Conservation (phyloP, 768 basidiomycete genomes). For the Tubosaeta sp. region DNA sequence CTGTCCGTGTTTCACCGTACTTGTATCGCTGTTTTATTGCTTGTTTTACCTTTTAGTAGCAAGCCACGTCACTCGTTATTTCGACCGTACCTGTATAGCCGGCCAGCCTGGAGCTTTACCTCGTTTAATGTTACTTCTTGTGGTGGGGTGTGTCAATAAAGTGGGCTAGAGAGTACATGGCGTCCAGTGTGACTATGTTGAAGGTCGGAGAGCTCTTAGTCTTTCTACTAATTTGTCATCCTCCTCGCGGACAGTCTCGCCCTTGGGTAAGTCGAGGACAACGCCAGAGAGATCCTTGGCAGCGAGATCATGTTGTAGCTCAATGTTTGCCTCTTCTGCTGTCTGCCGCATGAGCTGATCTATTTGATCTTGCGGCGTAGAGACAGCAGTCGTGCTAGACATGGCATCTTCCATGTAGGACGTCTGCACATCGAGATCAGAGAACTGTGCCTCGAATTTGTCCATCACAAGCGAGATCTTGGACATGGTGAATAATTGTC, state of each 20-base stretch:
- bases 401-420: constrained; percentile 98
- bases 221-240: constrained; percentile 81
- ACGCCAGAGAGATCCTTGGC: constrained; percentile 50
- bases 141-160: neutral
- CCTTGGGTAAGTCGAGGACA: constrained; percentile 53
- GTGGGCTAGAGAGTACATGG: constrained; percentile 11
- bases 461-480: constrained; percentile 99
- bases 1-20: constrained; percentile 11
- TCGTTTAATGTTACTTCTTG: constrained; percentile 10
- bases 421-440: constrained; percentile 96
- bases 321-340: constrained; percentile 95
- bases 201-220: constrained; percentile 81
- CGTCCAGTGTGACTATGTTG: constrained; percentile 38
- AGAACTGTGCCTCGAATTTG: constrained; percentile 95
- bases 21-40: constrained; percentile 17
- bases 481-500: neutral
- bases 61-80: constrained; percentile 14
- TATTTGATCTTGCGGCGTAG: constrained; percentile 96
- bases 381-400: constrained; percentile 85
- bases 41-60: constrained; percentile 11
- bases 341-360: constrained; percentile 89
- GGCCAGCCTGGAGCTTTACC: constrained; percentile 4
- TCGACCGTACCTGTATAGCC: neutral
- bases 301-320: constrained; percentile 87
- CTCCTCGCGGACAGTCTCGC: constrained; percentile 65